Evolutionary conservation across 176 grass and related monocot species (phyloP).

Genomic region (Elymus sibiricus): DNA sequence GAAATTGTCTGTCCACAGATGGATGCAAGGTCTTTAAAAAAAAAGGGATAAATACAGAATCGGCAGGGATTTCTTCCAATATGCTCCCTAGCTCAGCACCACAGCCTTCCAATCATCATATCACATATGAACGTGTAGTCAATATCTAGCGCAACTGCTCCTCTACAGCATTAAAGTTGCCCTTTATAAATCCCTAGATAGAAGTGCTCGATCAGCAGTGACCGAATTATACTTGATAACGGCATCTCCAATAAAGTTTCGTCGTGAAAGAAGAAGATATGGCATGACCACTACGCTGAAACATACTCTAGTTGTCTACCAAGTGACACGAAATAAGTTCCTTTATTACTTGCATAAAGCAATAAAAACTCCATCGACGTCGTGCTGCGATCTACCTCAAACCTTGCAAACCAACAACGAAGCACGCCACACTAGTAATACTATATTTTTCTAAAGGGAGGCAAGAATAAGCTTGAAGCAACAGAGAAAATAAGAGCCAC

Average conservation of each 20-base stretch:
- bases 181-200: slow-evolving; percentile 1
- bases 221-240: background rate
- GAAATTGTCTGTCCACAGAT: slow-evolving; percentile 17
- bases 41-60: slow-evolving; percentile 15
- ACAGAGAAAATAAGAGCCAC: background rate
- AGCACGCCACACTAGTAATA: background rate
- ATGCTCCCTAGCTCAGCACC: slow-evolving; percentile 6
- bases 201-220: background rate
- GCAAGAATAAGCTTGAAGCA: background rate
- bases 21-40: background rate
- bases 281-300: background rate
- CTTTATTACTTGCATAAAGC: background rate
- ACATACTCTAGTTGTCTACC: background rate
- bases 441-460: background rate
- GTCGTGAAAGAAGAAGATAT: slow-evolving; percentile 15
- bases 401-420: background rate
- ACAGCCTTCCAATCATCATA: slow-evolving; percentile 22
- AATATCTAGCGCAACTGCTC: background rate
- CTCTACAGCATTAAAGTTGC: background rate
- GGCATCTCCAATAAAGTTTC: background rate
- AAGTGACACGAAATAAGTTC: slow-evolving; percentile 10
- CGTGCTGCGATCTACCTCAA: background rate
- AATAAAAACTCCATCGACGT: background rate
- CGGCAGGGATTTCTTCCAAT: slow-evolving; percentile 11
- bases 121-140: slow-evolving; percentile 14